Base-by-base conservation (phyloP, 2,329 filamentous ascomycete species). In the Fusarium illudens region DNA sequence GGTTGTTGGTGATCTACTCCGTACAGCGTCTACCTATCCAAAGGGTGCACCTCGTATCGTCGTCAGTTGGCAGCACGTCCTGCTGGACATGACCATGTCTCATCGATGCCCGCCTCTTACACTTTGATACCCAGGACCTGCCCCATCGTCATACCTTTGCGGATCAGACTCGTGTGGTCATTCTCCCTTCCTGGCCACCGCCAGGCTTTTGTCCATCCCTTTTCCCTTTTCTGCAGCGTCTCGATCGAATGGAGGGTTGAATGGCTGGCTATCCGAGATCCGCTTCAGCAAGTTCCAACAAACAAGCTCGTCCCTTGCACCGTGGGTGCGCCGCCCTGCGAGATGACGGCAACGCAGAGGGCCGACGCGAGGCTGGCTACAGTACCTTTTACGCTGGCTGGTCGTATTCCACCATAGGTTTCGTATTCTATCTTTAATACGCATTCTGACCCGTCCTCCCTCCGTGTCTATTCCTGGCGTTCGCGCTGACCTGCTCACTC, bases 81-180 rank as follows among this genome's bases (percentile, higher is more conserved):
- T 53, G 44, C 50, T 64, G 55, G 11, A 44, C 39, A 13, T 44
- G 39, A 17, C 22, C 33, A 57, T 68, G 66, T 69, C 66, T 69
- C 52, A 70, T 44, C 62, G 22, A 48, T 17, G 29, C 37, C 66
- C 54, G 66, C 66, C 66, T 58, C 66, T 69, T 70, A 70, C 66
- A 52, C 62, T 42, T 34, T 44, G 62, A 69, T 58, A 52, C 57
- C 54, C 37, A 57, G 52, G 51, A 63, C 51, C 12, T 39, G 66
- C 51, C 66, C 66, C 66, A 70, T 62, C 58, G 37, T 29, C 66
- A 69, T 67, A 55, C 66, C 66, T 69, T 12, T 20, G 8, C 29
- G 25, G 37, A 33, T 20, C 29, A 56, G 29, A 33, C 37, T 46
- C 39, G 42, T 57, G 42, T 50, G 42, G 42, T 17, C 54, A 30